Percentiles rank a stretch among this genome's conserved stretches.
phyloP scores from a whole-genome alignment of 148 eudicot genomes.

The Rhododendron ferrugineum region DNA sequence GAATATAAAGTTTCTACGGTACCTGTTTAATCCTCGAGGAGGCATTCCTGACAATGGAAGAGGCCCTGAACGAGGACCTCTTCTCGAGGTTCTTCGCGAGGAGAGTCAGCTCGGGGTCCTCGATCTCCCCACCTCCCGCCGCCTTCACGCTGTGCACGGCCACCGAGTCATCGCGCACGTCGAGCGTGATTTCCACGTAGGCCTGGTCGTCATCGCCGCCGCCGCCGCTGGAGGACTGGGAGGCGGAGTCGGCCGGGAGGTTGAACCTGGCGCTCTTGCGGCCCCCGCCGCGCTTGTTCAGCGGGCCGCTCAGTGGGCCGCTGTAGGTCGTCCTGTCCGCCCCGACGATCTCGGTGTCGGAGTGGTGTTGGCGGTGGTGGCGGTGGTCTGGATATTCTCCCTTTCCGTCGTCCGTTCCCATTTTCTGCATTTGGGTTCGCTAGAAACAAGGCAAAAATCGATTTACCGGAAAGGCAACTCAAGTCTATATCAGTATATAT shows the following conservation, averaged over 20 bases:
- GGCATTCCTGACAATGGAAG: constrained; percentile 36
- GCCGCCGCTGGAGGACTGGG: background rate
- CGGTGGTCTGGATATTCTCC: background rate
- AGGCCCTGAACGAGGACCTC: constrained; percentile 24
- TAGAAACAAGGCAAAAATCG: too few relatives aligned
- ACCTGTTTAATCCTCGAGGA: constrained; percentile 33
- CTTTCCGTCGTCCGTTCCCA: constrained; percentile 16
- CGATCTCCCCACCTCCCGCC: constrained; percentile 37
- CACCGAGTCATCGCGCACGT: constrained; percentile 46
- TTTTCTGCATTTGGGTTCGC: constrained; percentile 4
- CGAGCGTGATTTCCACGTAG: constrained; percentile 52
- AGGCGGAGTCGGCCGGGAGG: constrained; percentile 13
- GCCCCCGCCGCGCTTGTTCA: constrained; percentile 25
- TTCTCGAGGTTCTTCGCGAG: constrained; percentile 42
- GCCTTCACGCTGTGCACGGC: constrained; percentile 54
- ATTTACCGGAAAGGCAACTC: too few relatives aligned
- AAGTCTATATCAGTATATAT: too few relatives aligned
- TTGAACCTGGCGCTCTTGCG: constrained; percentile 38
- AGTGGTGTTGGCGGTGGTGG: constrained; percentile 11
- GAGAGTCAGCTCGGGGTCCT: constrained; percentile 36
- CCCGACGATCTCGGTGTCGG: constrained; percentile 15
- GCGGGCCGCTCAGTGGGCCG: constrained; percentile 33
- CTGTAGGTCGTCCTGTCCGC: constrained; percentile 21
- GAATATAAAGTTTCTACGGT: too few relatives aligned
- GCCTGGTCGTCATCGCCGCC: constrained; percentile 15